Evolutionary conservation across 75 land plant species (phyloP).

Genomic region (Ceratopteris richardii): DNA sequence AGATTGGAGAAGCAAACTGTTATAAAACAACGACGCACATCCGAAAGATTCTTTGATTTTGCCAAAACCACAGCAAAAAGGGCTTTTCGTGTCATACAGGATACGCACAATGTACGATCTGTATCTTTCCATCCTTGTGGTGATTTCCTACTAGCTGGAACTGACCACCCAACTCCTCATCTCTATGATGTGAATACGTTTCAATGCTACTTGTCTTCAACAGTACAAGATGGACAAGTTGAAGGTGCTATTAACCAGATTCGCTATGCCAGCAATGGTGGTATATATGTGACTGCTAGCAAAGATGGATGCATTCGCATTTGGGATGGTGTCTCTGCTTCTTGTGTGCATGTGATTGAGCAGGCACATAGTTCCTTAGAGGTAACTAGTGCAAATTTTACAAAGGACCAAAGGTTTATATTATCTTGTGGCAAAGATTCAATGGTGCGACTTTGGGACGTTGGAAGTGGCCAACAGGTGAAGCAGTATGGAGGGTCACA

Average conservation of each 20-base stretch:
- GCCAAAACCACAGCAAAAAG: slow-evolving; percentile 74
- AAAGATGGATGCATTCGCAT: slow-evolving; percentile 87
- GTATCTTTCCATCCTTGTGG: slow-evolving; percentile 95
- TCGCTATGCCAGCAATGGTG: slow-evolving; percentile 67
- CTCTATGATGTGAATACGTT: slow-evolving; percentile 85
- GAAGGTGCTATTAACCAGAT: slow-evolving; percentile 90
- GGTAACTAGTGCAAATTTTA: slow-evolving; percentile 73
- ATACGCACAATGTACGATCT: slow-evolving; percentile 95
- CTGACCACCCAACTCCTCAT: slow-evolving; percentile 86
- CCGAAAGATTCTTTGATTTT: slow-evolving; percentile 88
- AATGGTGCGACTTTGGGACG: slow-evolving; percentile 71
- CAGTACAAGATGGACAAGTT: slow-evolving; percentile 45
- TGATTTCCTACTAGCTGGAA: slow-evolving; percentile 86
- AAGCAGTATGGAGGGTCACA: slow-evolving; percentile 70
- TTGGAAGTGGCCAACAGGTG: slow-evolving; percentile 66
- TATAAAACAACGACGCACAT: no score
- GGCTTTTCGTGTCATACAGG: slow-evolving; percentile 80
- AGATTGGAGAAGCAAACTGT: no score
- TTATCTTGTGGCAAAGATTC: slow-evolving; percentile 94
- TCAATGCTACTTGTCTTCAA: slow-evolving; percentile 69
- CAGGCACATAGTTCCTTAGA: slow-evolving; percentile 82
- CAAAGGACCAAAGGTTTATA: slow-evolving; percentile 80
- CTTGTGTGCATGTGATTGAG: slow-evolving; percentile 64
- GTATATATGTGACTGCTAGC: slow-evolving; percentile 88
- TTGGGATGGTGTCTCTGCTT: slow-evolving; percentile 77